phyloP scores from a whole-genome alignment of 1,284 basidiomycete species.

The Afroboletus lepidellus region DNA sequence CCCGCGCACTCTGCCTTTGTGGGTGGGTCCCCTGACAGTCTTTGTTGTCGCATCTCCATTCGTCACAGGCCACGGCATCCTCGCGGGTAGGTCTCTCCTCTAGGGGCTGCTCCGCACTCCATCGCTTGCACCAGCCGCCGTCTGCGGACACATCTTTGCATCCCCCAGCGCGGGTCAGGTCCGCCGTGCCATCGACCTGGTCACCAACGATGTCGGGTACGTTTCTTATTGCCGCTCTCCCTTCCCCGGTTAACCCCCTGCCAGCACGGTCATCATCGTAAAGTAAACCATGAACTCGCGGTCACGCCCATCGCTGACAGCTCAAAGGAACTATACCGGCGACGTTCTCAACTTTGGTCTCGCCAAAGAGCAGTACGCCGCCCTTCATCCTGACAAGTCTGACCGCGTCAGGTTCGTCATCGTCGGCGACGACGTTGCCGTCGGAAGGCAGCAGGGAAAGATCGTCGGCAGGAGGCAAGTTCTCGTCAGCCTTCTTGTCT shows the following conservation, averaged over 20 bases:
- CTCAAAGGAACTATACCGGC: constrained; percentile 76
- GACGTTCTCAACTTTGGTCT: constrained; percentile 93
- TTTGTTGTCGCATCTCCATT: neutral
- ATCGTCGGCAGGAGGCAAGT: constrained; percentile 76
- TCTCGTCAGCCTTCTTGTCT: neutral
- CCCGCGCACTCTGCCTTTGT: constrained; percentile 85
- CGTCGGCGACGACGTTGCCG: constrained; percentile 91
- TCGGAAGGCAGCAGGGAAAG: constrained; percentile 75
- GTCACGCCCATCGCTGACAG: constrained; percentile 8
- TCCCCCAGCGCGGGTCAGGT: constrained; percentile 87
- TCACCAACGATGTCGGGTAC: constrained; percentile 76
- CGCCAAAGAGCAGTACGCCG: constrained; percentile 83
- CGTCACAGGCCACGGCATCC: constrained; percentile 66
- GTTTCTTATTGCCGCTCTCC: constrained; percentile 20
- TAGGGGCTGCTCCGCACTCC: neutral
- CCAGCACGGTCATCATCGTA: constrained; percentile 78
- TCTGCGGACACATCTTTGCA: constrained; percentile 86
- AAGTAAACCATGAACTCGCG: constrained; percentile 51
- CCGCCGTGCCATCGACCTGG: constrained; percentile 73
- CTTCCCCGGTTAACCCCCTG: neutral
- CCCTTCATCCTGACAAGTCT: constrained; percentile 65
- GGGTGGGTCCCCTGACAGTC: constrained; percentile 40
- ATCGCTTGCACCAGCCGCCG: constrained; percentile 56
- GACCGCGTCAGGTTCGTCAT: constrained; percentile 77
- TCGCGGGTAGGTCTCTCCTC: constrained; percentile 52